A percentile compares a stretch with the other conserved stretches of the same genome.
These are phyloP conservation scores for Phaeolepiota aurea DNA, from an alignment of 768 basidiomycete species.

Conservation along the genomic window DNA sequence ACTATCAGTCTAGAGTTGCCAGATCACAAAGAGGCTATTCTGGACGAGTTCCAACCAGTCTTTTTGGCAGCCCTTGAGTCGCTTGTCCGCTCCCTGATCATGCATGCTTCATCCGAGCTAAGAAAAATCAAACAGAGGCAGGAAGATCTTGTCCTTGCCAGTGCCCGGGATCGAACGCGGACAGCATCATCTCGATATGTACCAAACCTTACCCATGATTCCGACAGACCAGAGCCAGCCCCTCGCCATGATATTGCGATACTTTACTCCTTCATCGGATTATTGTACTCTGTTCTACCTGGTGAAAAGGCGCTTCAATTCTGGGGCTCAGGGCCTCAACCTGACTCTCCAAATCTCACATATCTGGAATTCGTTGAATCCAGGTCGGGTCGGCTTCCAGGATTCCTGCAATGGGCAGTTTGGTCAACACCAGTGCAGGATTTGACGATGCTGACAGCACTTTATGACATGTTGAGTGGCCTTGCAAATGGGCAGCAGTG, in stretches of 20 bases:
- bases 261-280: slow-evolving; percentile 75
- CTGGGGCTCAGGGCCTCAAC: slow-evolving; percentile 61
- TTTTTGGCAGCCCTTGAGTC: slow-evolving; percentile 62
- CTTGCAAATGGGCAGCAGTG: slow-evolving; percentile 79
- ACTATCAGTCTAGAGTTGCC: slow-evolving; percentile 29
- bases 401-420: slow-evolving; percentile 86
- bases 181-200: slow-evolving; percentile 38
- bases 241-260: slow-evolving; percentile 82
- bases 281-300: slow-evolving; percentile 68
- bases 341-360: slow-evolving; percentile 28
- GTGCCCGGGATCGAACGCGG: slow-evolving; percentile 55
- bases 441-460: slow-evolving; percentile 61
- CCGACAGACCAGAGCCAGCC: slow-evolving; percentile 26
- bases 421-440: slow-evolving; percentile 78
- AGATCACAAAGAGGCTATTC: slow-evolving; percentile 35
- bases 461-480: slow-evolving; percentile 87
- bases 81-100: slow-evolving; percentile 63
- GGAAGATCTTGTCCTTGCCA: slow-evolving; percentile 73
- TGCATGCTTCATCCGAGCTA: slow-evolving; percentile 71
- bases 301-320: slow-evolving; percentile 76
- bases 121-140: slow-evolving; percentile 86
- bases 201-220: slow-evolving; percentile 30
- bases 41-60: slow-evolving; percentile 42
- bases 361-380: slow-evolving; percentile 57
- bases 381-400: slow-evolving; percentile 29